phyloP scores from a whole-genome alignment of 176 grass and related monocot genomes.

The Aegilops longissima region DNA sequence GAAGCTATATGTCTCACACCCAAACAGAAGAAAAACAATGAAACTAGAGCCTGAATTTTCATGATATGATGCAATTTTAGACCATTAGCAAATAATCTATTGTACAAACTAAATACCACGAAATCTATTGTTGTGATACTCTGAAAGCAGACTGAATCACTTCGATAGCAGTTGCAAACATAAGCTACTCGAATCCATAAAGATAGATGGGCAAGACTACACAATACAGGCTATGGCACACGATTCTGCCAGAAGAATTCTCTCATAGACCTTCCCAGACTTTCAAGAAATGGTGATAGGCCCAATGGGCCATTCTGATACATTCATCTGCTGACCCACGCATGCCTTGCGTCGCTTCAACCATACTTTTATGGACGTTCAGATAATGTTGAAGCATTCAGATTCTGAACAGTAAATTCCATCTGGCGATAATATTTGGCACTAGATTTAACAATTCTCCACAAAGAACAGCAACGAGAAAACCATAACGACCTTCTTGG shows the following conservation, averaged over 20 bases:
- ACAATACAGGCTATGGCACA: background rate
- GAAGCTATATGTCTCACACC: background rate
- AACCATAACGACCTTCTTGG: background rate
- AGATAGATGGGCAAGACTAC: background rate
- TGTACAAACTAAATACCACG: background rate
- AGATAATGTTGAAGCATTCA: background rate
- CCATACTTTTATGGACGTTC: background rate
- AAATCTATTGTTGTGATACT: conserved; percentile 8
- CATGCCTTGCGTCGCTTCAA: background rate
- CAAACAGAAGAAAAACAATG: background rate
- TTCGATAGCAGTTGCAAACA: background rate
- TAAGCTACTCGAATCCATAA: background rate
- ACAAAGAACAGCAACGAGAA: background rate
- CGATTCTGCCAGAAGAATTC: background rate
- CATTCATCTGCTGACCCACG: background rate
- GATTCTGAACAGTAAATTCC: background rate
- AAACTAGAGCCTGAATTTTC: background rate
- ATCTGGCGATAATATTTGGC: background rate
- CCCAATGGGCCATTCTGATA: background rate
- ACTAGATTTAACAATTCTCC: background rate
- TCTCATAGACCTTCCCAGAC: background rate
- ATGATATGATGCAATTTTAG: background rate
- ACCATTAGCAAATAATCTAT: background rate
- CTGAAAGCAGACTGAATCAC: background rate
- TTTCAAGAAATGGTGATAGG: background rate